Evolutionary conservation across 257 asterid genomes (phyloP).

Genomic region (Euphrasia confusa): DNA sequence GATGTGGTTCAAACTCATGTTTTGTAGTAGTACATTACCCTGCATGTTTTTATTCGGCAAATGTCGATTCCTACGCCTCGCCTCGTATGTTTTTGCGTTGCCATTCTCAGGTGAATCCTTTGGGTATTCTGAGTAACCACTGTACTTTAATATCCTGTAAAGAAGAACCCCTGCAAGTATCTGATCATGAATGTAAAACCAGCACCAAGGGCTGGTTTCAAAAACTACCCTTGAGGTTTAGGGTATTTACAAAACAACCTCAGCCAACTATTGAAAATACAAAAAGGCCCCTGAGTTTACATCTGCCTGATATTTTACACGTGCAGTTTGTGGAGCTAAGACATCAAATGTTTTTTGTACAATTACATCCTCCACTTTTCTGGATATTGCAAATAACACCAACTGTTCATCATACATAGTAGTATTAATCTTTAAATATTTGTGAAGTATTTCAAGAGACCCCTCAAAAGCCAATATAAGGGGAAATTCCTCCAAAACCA

Average conservation of each 20-base stretch:
- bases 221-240: no score
- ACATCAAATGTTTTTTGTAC: no score
- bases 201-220: conserved; percentile 31
- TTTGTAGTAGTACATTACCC: not conserved
- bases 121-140: no score
- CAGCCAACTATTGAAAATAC: no score
- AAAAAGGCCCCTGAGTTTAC: no score
- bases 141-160: no score
- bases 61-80: conserved; percentile 23
- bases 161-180: no score
- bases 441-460: no score
- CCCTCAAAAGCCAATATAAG: no score
- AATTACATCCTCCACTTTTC: not conserved
- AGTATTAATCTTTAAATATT: no score
- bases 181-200: conserved; percentile 35
- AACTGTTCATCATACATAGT: not conserved
- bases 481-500: no score
- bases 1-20: not conserved
- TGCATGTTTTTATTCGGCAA: not conserved
- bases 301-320: conserved; percentile 24
- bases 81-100: conserved; percentile 50
- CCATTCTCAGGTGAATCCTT: conserved; percentile 21
- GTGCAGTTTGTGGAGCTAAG: not conserved
- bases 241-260: no score
- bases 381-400: not conserved